Conservation (phyloP, 176 grass and related monocot genomes). For the Oryza longistaminata region DNA sequence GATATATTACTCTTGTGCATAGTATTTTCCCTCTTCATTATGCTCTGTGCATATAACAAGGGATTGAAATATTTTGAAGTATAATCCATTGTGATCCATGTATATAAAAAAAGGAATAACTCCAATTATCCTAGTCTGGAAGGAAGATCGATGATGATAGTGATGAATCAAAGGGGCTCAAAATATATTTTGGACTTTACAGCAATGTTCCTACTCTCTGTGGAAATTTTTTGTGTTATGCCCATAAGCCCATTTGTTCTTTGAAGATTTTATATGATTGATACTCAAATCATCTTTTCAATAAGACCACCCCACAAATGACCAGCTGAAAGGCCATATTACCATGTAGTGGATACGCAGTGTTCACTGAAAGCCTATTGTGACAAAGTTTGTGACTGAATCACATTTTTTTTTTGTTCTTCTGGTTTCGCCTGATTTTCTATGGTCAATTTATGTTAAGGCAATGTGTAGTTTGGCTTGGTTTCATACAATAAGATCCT, state of each 20-base stretch:
- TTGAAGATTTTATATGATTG: too few species aligned
- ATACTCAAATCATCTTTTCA: too few species aligned
- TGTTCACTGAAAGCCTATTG: neutral
- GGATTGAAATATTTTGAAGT: constrained; percentile 37
- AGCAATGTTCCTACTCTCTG: neutral
- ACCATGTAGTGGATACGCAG: neutral
- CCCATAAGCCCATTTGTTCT: too few species aligned
- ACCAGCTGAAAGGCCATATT: neutral
- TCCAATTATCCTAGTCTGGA: constrained; percentile 8
- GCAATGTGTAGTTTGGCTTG: neutral
- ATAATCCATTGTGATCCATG: too few species aligned
- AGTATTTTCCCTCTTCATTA: constrained; percentile 2
- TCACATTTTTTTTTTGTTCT: neutral
- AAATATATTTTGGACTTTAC: constrained; percentile 23
- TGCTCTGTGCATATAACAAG: constrained; percentile 40
- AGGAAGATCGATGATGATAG: constrained; percentile 10
- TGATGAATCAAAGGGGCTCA: neutral
- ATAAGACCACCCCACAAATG: neutral
- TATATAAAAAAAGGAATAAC: neutral
- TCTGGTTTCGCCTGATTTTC: neutral
- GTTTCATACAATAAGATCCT: neutral
- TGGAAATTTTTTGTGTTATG: neutral
- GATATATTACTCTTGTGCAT: neutral
- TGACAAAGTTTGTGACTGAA: neutral
- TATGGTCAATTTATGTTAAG: neutral